Conservation (phyloP, 768 basidiomycete genomes). For the Agaricus sinodeliciosus region DNA sequence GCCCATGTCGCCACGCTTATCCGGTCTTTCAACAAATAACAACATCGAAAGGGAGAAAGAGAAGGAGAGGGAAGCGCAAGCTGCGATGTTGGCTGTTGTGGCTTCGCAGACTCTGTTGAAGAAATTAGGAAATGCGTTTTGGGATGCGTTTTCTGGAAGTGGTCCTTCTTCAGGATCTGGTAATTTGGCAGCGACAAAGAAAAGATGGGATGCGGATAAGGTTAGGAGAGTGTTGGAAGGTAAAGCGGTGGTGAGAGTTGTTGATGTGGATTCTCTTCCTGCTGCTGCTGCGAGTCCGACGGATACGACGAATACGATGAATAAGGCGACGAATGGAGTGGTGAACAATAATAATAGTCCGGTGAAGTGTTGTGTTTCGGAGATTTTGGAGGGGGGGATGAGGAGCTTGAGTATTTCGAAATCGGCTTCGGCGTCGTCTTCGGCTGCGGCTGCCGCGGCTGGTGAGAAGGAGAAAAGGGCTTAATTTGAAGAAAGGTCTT, state of each 20-base stretch:
- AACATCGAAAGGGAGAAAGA: conserved; percentile 20
- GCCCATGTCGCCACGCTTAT: neutral
- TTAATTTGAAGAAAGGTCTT: too few relatives aligned
- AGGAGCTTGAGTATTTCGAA: conserved; percentile 37
- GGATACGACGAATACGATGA: neutral
- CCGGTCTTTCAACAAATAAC: neutral
- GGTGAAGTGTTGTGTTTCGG: conserved; percentile 14
- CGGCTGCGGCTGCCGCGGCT: too few relatives aligned
- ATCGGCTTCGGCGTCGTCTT: too few relatives aligned
- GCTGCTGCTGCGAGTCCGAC: conserved; percentile 9
- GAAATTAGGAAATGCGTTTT: conserved; percentile 72
- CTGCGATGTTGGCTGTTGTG: conserved; percentile 62
- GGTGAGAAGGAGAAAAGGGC: too few relatives aligned
- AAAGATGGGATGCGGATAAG: conserved; percentile 63
- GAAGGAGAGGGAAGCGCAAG: conserved; percentile 25
- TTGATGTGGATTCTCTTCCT: conserved; percentile 56
- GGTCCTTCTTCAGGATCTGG: conserved; percentile 20
- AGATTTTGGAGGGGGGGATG: conserved; percentile 64
- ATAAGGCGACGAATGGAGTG: too few relatives aligned
- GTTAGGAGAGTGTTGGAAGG: conserved; percentile 78
- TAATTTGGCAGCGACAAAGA: neutral
- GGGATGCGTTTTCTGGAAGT: conserved; percentile 79
- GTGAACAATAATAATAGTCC: too few relatives aligned
- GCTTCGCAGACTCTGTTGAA: conserved; percentile 71
- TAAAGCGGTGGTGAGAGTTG: conserved; percentile 70